A percentile compares a stretch with the other conserved stretches of the same genome.
Conservation (phyloP, 257 asterid genomes). For the Jacaranda copaia region DNA sequence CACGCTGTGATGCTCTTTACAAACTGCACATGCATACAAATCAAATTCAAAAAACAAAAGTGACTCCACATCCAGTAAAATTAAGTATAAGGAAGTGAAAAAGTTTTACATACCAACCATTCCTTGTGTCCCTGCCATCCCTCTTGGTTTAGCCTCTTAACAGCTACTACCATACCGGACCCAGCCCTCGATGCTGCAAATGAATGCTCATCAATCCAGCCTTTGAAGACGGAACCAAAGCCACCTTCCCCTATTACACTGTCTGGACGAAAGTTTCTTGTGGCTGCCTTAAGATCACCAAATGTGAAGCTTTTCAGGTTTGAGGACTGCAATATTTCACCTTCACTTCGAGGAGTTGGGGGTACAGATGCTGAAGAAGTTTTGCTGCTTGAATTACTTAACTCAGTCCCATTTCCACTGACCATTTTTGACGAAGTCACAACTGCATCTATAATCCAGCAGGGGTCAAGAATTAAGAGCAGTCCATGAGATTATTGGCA, state of each 20-base stretch:
- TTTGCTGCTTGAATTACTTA: conserved; percentile 51
- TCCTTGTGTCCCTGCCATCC: conserved; percentile 90
- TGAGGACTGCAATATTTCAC: conserved; percentile 66
- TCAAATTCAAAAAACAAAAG: background rate
- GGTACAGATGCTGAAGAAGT: conserved; percentile 62
- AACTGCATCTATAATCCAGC: conserved; percentile 36
- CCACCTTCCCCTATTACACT: conserved; percentile 89
- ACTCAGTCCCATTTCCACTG: conserved; percentile 54
- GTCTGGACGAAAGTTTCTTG: conserved; percentile 82
- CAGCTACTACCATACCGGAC: conserved; percentile 71
- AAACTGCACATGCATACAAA: background rate
- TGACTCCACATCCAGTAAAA: background rate
- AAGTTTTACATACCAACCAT: conserved; percentile 71
- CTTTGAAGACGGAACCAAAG: conserved; percentile 81
- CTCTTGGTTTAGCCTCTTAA: conserved; percentile 79
- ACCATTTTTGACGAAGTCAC: conserved; percentile 47
- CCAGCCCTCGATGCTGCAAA: conserved; percentile 70
- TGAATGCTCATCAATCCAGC: conserved; percentile 80
- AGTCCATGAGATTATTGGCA: conserved; percentile 14
- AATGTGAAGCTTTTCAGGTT: conserved; percentile 65
- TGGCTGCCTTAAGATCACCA: conserved; percentile 71
- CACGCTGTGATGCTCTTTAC: too few relatives aligned
- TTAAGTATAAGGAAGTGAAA: background rate
- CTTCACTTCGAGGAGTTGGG: conserved; percentile 62
- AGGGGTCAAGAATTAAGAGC: background rate